Base-by-base conservation (phyloP, 805 yeast genomes). In the Candida sanyiensis region DNA sequence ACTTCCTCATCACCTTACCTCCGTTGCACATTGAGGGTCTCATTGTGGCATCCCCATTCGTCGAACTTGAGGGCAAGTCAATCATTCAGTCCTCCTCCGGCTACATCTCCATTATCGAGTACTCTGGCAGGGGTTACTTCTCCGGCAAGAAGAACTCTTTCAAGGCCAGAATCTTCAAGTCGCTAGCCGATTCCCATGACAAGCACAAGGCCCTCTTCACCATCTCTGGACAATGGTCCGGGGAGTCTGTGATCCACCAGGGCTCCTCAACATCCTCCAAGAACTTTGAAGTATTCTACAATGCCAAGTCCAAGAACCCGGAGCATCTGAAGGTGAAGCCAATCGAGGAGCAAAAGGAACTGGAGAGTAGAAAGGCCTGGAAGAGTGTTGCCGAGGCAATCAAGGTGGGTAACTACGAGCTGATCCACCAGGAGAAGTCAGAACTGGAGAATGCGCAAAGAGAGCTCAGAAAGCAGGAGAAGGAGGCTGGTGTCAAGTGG, bases 1-100 rank as follows among this genome's bases (percentile, higher is more conserved):
- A 70, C 3, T 93, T 80, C 59, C 67, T 85, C 49, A 69, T 89
- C 40, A 85, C 97, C n/a, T 71, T 90, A 50, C 98, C 98, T 15
- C 87, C 96, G 11, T 70, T 93, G 52, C 97, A 93, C 63, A 83
- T 90, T 45, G 98, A 90, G 64, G 97, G 98, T 21, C 74, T 90
- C 42, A 64, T 90, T 45, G 79, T 83, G 47, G 96, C 95, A 9
- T 72, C 95, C 3, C 98, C 98, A 21, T 90, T 82, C 61, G 96
- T 89, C 38, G 98, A 93, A 67, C 72, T 93, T 47, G 96, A 90
- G 56, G 94, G 94, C 43, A 78, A 78, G 49, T 74, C 94, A n/a
- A 77, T 69, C 54, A 86, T 93, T 57, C 94, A 84, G 62, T 70
- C 87, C 33, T 80, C 93, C 11, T 71, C 74, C 36, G 97, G 97